Conservation (phyloP, 768 basidiomycete species). For the Lyophyllum decastes region DNA sequence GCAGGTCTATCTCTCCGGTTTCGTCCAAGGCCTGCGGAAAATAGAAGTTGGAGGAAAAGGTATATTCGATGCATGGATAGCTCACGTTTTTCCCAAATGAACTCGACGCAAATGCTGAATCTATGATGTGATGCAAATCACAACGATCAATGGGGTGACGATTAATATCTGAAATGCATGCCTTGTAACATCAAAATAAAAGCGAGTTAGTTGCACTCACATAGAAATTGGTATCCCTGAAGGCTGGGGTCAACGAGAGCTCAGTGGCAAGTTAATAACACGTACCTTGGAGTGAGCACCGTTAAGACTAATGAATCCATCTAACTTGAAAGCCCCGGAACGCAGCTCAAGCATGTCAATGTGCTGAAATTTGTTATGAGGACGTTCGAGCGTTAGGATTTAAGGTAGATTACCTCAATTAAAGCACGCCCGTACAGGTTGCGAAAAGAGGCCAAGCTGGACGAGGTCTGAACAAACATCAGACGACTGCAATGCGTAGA, state of each 20-base stretch:
- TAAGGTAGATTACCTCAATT: slow-evolving; percentile 58
- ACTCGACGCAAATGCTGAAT: slow-evolving; percentile 63
- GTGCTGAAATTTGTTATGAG: slow-evolving; percentile 44
- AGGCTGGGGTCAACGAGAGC: slow-evolving; percentile 17
- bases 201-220: slow-evolving; percentile 42
- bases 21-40: slow-evolving; percentile 68
- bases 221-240: slow-evolving; percentile 86
- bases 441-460: slow-evolving; percentile 67
- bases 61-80: slow-evolving; percentile 1
- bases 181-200: slow-evolving; percentile 6
- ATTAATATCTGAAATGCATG: slow-evolving; percentile 66
- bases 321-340: slow-evolving; percentile 53
- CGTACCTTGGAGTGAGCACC: slow-evolving; percentile 74
- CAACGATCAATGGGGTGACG: slow-evolving; percentile 63
- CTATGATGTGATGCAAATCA: slow-evolving; percentile 71
- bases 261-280: slow-evolving; percentile 8
- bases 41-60: not conserved
- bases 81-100: slow-evolving; percentile 76
- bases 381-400: not conserved
- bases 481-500: not conserved
- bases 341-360: slow-evolving; percentile 61
- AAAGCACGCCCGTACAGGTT: slow-evolving; percentile 74
- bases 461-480: slow-evolving; percentile 52
- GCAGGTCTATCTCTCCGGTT: slow-evolving; percentile 49
- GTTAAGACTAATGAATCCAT: slow-evolving; percentile 85